phyloP scores from a whole-genome alignment of 2,329 filamentous ascomycete genomes.

The Aureobasidium leucospermi region DNA sequence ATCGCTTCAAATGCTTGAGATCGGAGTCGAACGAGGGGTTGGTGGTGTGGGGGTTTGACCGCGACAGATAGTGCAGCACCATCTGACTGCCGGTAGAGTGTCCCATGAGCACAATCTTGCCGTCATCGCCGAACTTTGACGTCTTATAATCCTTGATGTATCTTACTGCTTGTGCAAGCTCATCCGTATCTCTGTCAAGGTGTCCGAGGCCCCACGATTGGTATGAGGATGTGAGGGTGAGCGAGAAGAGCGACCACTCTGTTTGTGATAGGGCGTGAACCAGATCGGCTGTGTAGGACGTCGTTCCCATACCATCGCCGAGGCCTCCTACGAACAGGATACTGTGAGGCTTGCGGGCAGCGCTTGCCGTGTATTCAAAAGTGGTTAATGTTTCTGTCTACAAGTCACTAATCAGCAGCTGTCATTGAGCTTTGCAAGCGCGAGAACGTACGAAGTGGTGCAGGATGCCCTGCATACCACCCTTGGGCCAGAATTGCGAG shows the following conservation, averaged over 20 bases:
- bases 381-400: constrained; percentile 34
- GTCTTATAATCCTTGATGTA: constrained; percentile 29
- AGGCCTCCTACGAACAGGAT: constrained; percentile 24
- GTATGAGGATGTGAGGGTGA: constrained; percentile 22
- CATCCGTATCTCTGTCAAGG: constrained; percentile 32
- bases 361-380: constrained; percentile 33
- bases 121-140: constrained; percentile 14
- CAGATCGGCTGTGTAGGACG: constrained; percentile 21
- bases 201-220: constrained; percentile 32
- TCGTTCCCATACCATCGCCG: constrained; percentile 22
- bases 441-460: constrained; percentile 23
- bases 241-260: constrained; percentile 20
- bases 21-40: constrained; percentile 16
- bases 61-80: constrained; percentile 20
- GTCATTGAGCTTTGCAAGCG: neutral
- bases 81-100: constrained; percentile 21
- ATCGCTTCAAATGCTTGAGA: constrained; percentile 17
- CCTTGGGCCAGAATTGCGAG: constrained; percentile 25
- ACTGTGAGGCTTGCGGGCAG: constrained; percentile 21
- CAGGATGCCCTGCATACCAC: constrained; percentile 21
- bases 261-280: constrained; percentile 19
- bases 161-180: constrained; percentile 25
- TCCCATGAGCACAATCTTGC: constrained; percentile 21
- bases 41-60: constrained; percentile 19
- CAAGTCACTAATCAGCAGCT: neutral